Evolutionary conservation across 2,329 filamentous ascomycete genomes (phyloP).

Genomic region (Cytospora piceicola): DNA sequence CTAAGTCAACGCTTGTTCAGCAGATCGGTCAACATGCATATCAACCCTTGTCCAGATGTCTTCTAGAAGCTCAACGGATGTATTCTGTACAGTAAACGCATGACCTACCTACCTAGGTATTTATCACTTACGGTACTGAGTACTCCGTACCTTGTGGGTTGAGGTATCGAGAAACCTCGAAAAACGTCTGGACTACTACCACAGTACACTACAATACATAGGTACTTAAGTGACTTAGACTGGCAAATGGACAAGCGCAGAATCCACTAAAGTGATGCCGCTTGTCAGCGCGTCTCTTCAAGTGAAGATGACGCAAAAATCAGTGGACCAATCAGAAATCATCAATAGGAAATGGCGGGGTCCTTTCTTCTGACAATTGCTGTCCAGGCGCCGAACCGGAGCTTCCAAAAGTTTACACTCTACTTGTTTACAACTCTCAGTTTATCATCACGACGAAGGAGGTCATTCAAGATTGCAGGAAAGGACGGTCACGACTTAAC

Average conservation of each 20-base stretch:
- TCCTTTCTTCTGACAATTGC: slow-evolving; percentile 10
- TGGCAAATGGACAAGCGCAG: neutral
- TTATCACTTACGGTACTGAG: no score
- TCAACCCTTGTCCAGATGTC: slow-evolving; percentile 3
- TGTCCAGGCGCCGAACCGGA: slow-evolving; percentile 21
- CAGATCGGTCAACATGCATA: slow-evolving; percentile 22
- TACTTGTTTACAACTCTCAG: neutral
- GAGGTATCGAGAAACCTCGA: no score
- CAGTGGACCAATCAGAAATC: slow-evolving; percentile 33
- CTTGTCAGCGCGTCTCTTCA: neutral
- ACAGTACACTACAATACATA: neutral
- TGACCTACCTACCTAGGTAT: no score
- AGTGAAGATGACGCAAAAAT: slow-evolving; percentile 32
- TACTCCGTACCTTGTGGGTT: no score
- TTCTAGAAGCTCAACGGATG: slow-evolving; percentile 17
- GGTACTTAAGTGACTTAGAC: neutral
- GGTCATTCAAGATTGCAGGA: neutral
- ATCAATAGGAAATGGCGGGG: slow-evolving; percentile 32
- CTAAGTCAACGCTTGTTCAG: neutral
- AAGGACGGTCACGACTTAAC: neutral
- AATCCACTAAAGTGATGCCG: neutral
- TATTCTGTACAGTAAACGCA: neutral
- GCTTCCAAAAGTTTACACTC: slow-evolving; percentile 8
- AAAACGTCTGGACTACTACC: no score
- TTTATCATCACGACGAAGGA: neutral